phyloP scores from a whole-genome alignment of 441 rosid species.

The Bocquillonia castaneifolia region DNA sequence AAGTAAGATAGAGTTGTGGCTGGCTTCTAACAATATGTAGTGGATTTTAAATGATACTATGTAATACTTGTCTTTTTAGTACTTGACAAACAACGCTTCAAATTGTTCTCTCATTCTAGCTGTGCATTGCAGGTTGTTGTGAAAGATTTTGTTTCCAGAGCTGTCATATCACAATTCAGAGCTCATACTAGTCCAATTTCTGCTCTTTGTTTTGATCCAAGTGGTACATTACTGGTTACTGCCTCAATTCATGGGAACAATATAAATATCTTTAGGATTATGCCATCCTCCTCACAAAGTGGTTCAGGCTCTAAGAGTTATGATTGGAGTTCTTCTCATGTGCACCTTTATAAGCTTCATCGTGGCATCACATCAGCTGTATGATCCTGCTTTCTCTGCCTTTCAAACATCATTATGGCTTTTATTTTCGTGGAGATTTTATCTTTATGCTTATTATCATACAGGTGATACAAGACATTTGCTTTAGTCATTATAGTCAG shows the following conservation, averaged over 20 bases:
- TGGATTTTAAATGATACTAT: neutral
- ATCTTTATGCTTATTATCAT: conserved; percentile 20
- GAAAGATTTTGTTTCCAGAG: conserved; percentile 76
- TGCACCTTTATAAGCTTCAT: conserved; percentile 92
- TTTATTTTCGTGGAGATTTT: conserved; percentile 16
- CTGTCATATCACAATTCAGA: conserved; percentile 75
- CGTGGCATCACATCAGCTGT: conserved; percentile 97
- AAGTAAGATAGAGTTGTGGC: conserved; percentile 3
- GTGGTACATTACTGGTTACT: conserved; percentile 88
- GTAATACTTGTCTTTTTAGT: neutral
- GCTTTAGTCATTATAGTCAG: conserved; percentile 86
- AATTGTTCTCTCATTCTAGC: conserved; percentile 21
- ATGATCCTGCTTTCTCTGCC: conserved; percentile 27
- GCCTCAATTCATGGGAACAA: conserved; percentile 90
- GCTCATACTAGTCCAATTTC: conserved; percentile 97
- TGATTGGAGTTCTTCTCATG: conserved; percentile 83
- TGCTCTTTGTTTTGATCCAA: conserved; percentile 91
- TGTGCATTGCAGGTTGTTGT: conserved; percentile 69
- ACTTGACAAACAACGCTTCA: neutral
- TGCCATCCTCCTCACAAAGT: conserved; percentile 56
- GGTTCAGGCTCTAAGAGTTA: conserved; percentile 50
- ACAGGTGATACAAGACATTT: conserved; percentile 90
- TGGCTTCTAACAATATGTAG: neutral
- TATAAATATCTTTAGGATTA: conserved; percentile 83
- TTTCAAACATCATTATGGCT: neutral